Conservation (phyloP, 148 eudicot species). For the Hydrangea macrophylla region DNA sequence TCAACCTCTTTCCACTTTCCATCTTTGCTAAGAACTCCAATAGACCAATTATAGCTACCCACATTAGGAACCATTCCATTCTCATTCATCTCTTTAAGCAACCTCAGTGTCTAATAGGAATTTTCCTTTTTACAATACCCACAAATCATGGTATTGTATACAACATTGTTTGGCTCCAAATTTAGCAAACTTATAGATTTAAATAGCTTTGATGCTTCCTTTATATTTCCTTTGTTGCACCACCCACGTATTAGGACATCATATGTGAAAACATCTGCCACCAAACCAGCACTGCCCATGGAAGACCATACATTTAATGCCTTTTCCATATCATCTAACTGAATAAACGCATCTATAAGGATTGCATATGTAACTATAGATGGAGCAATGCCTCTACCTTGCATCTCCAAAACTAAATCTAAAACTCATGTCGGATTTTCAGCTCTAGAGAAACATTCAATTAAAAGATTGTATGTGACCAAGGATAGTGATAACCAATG, state of each 20-base stretch:
- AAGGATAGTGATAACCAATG: conserved; percentile 53
- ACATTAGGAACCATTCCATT: conserved; percentile 48
- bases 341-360: conserved; percentile 49
- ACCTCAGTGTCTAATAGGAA: conserved; percentile 59
- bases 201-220: conserved; percentile 61
- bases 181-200: conserved; percentile 41
- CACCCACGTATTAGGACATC: conserved; percentile 67
- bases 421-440: conserved; percentile 38
- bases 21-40: conserved; percentile 53
- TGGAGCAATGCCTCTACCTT: conserved; percentile 57
- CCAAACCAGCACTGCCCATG: conserved; percentile 47
- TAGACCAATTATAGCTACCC: conserved; percentile 53
- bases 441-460: conserved; percentile 51
- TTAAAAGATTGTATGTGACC: conserved; percentile 57
- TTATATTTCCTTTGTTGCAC: conserved; percentile 64
- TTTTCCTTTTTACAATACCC: conserved; percentile 72
- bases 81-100: conserved; percentile 56
- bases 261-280: conserved; percentile 46
- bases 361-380: conserved; percentile 63
- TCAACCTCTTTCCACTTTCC: conserved; percentile 58
- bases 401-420: conserved; percentile 61
- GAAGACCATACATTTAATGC: conserved; percentile 42
- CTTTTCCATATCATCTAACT: conserved; percentile 47
- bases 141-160: conserved; percentile 61
- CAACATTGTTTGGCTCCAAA: conserved; percentile 60